Percentiles rank a stretch among this genome's conserved stretches.
Conservation (phyloP, 176 grass and related monocot species). For the Olyra latifolia region DNA sequence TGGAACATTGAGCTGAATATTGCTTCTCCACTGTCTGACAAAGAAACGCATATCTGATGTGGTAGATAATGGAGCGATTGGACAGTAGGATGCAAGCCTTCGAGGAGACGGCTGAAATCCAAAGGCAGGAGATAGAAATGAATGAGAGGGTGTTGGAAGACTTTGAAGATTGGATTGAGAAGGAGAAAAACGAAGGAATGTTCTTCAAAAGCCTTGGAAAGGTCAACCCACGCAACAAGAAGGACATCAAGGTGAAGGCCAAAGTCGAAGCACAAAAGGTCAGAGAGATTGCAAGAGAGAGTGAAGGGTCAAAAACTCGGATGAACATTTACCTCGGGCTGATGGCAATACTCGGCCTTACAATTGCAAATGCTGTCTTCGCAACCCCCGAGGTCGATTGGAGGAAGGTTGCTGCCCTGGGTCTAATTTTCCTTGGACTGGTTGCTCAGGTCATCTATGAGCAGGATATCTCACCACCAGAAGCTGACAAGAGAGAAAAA, state of each 20-base stretch:
- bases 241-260: constrained; percentile 45
- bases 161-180: constrained; percentile 80
- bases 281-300: constrained; percentile 51
- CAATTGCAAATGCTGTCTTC: constrained; percentile 63
- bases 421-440: constrained; percentile 78
- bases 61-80: constrained; percentile 80
- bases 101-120: constrained; percentile 66
- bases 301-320: constrained; percentile 58
- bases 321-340: constrained; percentile 80
- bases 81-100: constrained; percentile 76
- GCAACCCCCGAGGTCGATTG: constrained; percentile 63
- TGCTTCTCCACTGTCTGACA: constrained; percentile 31
- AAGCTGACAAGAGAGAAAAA: constrained; percentile 44
- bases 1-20: constrained; percentile 3
- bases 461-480: constrained; percentile 47
- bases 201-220: constrained; percentile 89
- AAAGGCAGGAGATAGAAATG: constrained; percentile 80
- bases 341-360: constrained; percentile 74
- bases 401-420: constrained; percentile 78
- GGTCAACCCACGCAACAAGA: constrained; percentile 45
- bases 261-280: constrained; percentile 73
- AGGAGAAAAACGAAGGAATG: constrained; percentile 75
- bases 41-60: constrained; percentile 28
- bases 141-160: constrained; percentile 82
- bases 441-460: constrained; percentile 74